Evolutionary conservation across 139 green algal genomes (phyloP).

Genomic region (Penium margaritaceum): DNA sequence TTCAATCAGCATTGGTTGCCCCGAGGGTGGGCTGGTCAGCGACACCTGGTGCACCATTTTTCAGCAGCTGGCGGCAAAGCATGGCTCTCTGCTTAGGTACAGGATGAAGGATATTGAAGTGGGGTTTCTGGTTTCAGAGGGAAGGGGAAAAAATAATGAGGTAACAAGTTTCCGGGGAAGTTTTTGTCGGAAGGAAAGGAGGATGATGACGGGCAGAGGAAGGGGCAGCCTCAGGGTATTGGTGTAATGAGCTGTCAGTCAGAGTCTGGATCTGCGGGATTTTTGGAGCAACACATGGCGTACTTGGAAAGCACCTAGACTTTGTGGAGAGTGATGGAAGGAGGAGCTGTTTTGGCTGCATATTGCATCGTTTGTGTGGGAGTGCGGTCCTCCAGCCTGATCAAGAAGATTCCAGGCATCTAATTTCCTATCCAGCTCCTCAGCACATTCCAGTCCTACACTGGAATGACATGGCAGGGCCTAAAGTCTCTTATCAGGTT

Average conservation of each 20-base stretch:
- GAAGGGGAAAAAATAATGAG: background rate
- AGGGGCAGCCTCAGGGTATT: background rate
- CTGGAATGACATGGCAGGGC: too few species aligned
- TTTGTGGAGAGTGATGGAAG: background rate
- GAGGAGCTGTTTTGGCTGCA: background rate
- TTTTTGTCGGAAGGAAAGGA: background rate
- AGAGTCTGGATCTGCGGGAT: background rate
- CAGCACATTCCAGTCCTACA: too few species aligned
- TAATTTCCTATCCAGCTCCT: too few species aligned
- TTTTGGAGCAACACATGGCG: slow-evolving; percentile 9
- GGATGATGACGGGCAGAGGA: background rate
- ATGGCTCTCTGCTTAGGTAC: slow-evolving; percentile 21
- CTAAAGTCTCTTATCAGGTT: too few species aligned
- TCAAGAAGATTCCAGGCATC: too few species aligned
- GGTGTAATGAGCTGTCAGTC: background rate
- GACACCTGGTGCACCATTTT: slow-evolving; percentile 33
- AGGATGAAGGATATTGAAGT: slow-evolving; percentile 5
- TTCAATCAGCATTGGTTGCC: slow-evolving; percentile 30
- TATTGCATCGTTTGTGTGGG: background rate
- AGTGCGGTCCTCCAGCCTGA: too few species aligned
- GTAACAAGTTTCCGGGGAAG: background rate
- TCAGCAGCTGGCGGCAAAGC: slow-evolving; percentile 34
- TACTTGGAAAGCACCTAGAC: background rate
- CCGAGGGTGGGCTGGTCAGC: slow-evolving; percentile 24
- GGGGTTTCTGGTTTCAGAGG: too few species aligned